Evolutionary conservation across 768 basidiomycete genomes (phyloP).

Genomic region (Boletus vinaceobasis): DNA sequence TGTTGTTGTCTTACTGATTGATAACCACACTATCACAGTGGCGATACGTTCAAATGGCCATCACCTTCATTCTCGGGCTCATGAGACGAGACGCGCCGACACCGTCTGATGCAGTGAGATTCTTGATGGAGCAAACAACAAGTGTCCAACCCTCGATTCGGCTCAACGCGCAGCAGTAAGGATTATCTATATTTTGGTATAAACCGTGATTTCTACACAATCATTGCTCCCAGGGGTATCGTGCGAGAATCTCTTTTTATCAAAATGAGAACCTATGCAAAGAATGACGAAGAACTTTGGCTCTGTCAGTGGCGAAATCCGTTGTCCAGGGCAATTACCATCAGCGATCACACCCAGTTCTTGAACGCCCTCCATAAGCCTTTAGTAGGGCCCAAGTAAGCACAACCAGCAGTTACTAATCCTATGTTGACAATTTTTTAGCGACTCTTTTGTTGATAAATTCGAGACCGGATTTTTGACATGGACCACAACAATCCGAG

Average conservation of each 20-base stretch:
- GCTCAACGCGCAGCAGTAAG: constrained; percentile 59
- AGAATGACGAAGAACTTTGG: constrained; percentile 66
- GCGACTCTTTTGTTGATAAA: constrained; percentile 66
- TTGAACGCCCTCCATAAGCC: constrained; percentile 44
- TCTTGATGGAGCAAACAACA: constrained; percentile 63
- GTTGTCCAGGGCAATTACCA: constrained; percentile 41
- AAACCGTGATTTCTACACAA: not conserved
- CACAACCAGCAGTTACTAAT: not conserved
- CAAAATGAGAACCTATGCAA: constrained; percentile 74
- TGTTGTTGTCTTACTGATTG: not conserved
- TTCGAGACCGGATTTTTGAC: constrained; percentile 73
- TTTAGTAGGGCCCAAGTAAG: constrained; percentile 36
- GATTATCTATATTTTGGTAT: not conserved
- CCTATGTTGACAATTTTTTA: constrained; percentile 17
- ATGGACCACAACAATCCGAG: constrained; percentile 65
- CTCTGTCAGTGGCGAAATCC: constrained; percentile 69
- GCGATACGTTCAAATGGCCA: constrained; percentile 76
- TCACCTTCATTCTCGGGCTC: constrained; percentile 56
- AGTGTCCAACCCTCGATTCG: constrained; percentile 73
- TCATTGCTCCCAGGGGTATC: constrained; percentile 47
- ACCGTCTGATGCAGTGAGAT: constrained; percentile 50
- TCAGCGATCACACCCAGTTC: constrained; percentile 51
- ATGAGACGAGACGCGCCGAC: constrained; percentile 61
- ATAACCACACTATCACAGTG: constrained; percentile 47
- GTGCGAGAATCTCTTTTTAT: constrained; percentile 64